These are phyloP conservation scores for Mycosphaerella arachidis DNA, from an alignment of 2,329 filamentous ascomycete genomes.

Conservation along the genomic window DNA sequence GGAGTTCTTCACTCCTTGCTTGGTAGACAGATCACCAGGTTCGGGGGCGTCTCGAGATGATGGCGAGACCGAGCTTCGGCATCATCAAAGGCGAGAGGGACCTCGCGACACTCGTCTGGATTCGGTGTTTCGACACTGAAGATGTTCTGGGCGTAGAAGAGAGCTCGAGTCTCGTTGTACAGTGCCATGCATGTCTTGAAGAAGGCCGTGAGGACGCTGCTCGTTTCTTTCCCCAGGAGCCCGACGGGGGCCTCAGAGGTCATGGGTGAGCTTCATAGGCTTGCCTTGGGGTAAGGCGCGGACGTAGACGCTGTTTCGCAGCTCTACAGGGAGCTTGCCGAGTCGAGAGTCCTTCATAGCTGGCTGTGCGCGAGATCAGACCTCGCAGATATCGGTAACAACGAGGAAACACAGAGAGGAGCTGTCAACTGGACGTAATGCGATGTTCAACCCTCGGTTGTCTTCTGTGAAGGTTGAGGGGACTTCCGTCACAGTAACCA, in stretches of 20 bases:
- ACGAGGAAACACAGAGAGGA: too few species aligned
- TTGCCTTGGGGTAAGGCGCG: not conserved
- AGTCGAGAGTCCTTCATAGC: not conserved
- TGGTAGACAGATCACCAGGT: not conserved
- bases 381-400: too few species aligned
- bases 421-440: too few species aligned
- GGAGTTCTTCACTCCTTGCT: not conserved
- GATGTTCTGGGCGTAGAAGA: not conserved
- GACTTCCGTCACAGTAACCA: too few species aligned
- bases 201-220: not conserved
- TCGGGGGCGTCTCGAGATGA: not conserved
- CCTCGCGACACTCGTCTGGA: not conserved
- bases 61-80: not conserved
- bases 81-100: not conserved
- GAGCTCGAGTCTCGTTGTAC: not conserved
- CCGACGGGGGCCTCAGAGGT: not conserved
- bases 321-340: not conserved
- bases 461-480: too few species aligned
- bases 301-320: not conserved
- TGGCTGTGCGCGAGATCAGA: too few species aligned
- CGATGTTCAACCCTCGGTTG: too few species aligned
- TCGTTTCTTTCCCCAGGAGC: not conserved
- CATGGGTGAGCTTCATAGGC: not conserved
- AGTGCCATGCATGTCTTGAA: not conserved
- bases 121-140: not conserved